A percentile compares a stretch with the other conserved stretches of the same genome.
These are phyloP conservation scores for Cytidiella melzeri DNA, from an alignment of 768 basidiomycete species.

Conservation along the genomic window DNA sequence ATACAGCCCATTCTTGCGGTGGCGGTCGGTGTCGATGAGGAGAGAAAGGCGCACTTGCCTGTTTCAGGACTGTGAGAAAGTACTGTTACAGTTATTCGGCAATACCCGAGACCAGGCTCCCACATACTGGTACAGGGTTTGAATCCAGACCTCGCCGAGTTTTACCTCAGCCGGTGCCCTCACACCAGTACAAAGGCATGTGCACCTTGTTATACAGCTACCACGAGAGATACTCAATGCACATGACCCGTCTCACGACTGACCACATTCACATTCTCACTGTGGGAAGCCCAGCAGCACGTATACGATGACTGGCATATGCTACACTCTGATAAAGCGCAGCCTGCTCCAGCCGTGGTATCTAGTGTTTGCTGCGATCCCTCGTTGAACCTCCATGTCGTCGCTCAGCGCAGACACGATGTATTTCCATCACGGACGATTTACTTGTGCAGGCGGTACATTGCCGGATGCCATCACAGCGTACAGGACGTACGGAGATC, in stretches of 20 bases:
- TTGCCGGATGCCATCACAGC: constrained; percentile 54
- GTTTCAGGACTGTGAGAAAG: constrained; percentile 14
- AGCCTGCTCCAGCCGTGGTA: neutral
- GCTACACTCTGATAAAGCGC: neutral
- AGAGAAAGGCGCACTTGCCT: constrained; percentile 16
- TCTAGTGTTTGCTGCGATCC: neutral
- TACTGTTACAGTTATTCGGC: constrained; percentile 40
- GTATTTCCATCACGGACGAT: constrained; percentile 50
- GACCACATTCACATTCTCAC: neutral
- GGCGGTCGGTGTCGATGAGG: constrained; percentile 45
- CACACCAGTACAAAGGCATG: no score
- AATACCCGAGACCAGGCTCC: constrained; percentile 10
- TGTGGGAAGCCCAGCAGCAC: neutral
- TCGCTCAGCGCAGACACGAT: constrained; percentile 25
- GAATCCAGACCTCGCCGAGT: no score
- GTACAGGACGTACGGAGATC: constrained; percentile 48
- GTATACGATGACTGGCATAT: neutral
- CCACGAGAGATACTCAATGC: no score
- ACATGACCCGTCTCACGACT: neutral
- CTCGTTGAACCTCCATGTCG: constrained; percentile 5
- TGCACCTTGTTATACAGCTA: no score
- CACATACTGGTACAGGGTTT: no score
- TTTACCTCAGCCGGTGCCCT: no score
- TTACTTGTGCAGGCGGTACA: constrained; percentile 44
- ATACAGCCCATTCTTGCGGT: constrained; percentile 77